Conservation (phyloP, 345 rosid species). For the Corymbia maculata region DNA sequence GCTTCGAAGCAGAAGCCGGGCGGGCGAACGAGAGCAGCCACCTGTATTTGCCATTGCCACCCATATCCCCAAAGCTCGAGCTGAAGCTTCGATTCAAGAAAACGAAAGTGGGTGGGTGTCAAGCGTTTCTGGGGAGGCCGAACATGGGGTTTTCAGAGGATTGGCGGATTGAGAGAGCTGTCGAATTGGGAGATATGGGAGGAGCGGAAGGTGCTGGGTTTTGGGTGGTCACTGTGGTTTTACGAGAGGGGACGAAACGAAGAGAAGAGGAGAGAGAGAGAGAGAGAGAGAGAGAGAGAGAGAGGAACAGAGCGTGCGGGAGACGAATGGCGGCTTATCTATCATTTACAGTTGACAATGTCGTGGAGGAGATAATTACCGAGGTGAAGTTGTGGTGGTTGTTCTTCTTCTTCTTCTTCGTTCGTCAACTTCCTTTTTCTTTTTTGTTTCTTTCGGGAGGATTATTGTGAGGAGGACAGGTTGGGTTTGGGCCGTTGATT, state of each 20-base stretch:
- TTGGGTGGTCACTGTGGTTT: not conserved
- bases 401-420: not conserved
- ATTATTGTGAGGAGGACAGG: not conserved
- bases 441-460: not conserved
- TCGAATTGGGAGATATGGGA: not conserved
- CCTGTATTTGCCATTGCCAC: constrained; percentile 12
- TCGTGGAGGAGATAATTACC: not conserved
- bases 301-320: not conserved
- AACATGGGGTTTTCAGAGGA: not conserved
- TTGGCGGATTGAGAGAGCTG: not conserved
- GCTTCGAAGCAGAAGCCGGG: constrained; percentile 16
- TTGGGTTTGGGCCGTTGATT: not conserved
- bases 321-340: not conserved
- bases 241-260: not conserved
- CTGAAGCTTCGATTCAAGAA: not conserved
- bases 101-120: not conserved
- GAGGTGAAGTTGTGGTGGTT: not conserved
- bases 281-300: not conserved
- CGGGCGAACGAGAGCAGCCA: constrained; percentile 56
- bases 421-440: not conserved
- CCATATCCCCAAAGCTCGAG: not conserved
- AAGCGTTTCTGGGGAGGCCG: not conserved
- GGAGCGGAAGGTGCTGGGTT: not conserved
- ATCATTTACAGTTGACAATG: not conserved
- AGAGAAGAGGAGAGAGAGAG: no score